Evolutionary conservation across 306 rosid species (phyloP), one percentile per base, ranked within the genome.

Genomic region (Hylodesmum podocarpum): DNA sequence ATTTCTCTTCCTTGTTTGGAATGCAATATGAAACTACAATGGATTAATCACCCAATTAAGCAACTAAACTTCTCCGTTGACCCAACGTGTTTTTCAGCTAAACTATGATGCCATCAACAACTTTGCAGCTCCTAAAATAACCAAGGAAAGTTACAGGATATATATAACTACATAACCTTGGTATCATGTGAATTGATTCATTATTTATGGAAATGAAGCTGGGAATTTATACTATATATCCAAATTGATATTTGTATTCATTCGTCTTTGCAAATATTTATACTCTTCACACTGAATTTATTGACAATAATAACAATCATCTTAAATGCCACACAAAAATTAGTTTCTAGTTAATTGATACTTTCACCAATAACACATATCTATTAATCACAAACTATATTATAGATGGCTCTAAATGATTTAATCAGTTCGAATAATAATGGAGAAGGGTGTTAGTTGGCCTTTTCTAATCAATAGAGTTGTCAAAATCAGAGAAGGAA

Each of bases 361-460:
- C n/a, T n/a, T n/a, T n/a, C n/a, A n/a, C n/a, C n/a, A n/a, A n/a
- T n/a, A n/a, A n/a, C n/a, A n/a, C n/a, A n/a, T n/a, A n/a, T n/a
- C n/a, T n/a, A n/a, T n/a, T n/a, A n/a, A n/a, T n/a, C n/a, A n/a
- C n/a, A n/a, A n/a, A n/a, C n/a, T n/a, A n/a, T n/a, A n/a, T n/a
- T n/a, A n/a, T n/a, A n/a, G n/a, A n/a, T n/a, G 33, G 29, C 28
- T 37, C 15, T 49, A 25, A 40, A 8, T 57, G 46, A 18, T 31
- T 31, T 15, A 11, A 7, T 15, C 14, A 29, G 34, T 28, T 58
- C 1, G 64, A 37, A 79, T 18, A 62, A 62, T 15, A 62, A 18
- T 71, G 73, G 22, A 59, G 63, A 12, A 18, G 19, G 72, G n/a
- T 61, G 28, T 31, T 70, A 54, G 65, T 78, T 78, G 82, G 6